Conservation (phyloP, 768 basidiomycete species). For the Mycena vitilis region DNA sequence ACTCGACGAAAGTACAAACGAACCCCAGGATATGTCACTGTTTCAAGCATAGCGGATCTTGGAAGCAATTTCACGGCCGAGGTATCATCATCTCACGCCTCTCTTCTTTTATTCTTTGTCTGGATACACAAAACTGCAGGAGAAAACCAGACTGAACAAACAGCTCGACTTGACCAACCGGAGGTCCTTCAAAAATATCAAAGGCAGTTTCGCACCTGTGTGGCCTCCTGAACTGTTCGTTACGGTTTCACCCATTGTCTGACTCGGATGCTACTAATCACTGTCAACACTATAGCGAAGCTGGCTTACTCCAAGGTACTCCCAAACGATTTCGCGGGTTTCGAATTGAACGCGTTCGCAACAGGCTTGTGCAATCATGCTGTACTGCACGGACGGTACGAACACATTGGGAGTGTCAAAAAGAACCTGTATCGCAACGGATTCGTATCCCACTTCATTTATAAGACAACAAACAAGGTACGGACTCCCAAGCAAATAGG, state of each 20-base stretch:
- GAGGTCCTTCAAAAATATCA: slow-evolving; percentile 1
- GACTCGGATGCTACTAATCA: not conserved
- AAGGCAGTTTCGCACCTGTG: slow-evolving; percentile 5
- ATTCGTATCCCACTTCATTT: slow-evolving; percentile 10
- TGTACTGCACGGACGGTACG: not conserved
- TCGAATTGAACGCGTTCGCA: not conserved
- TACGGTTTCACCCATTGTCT: not conserved
- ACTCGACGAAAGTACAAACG: not conserved
- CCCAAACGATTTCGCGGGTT: not conserved
- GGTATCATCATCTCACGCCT: not conserved
- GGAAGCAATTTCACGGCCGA: not conserved
- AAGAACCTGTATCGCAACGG: not conserved
- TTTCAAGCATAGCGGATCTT: slow-evolving; percentile 15
- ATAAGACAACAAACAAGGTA: slow-evolving; percentile 4
- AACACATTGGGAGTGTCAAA: not conserved
- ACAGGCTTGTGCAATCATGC: slow-evolving; percentile 2
- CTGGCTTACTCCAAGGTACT: slow-evolving; percentile 15
- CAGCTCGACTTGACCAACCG: slow-evolving; percentile 1
- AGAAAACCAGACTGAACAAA: not conserved
- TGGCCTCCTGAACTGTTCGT: slow-evolving; percentile 14
- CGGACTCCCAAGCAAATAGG: slow-evolving; percentile 19
- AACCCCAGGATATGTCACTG: not conserved
- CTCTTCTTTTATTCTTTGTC: not conserved
- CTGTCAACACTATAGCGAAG: slow-evolving; percentile 6
- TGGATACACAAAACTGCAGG: not conserved